phyloP scores from a whole-genome alignment of 495 filamentous ascomycete species.

The Aspergillus steynii region DNA sequence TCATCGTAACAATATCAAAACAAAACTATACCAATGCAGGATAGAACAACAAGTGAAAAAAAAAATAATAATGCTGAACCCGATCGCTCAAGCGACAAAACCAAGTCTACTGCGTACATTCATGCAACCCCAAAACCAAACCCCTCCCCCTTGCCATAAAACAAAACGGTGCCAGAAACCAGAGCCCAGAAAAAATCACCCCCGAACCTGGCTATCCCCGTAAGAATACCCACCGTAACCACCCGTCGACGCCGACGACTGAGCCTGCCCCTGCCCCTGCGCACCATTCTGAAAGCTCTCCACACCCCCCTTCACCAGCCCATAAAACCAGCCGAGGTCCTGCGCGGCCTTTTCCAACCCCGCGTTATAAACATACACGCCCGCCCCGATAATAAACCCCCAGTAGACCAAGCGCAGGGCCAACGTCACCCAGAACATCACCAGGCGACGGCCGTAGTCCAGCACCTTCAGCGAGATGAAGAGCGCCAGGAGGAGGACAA shows the following conservation, averaged over 20 bases:
- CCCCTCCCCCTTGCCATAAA: background rate
- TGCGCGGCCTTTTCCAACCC: conserved; percentile 60
- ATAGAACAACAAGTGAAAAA: background rate
- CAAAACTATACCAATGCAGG: background rate
- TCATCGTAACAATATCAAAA: conserved; percentile 1
- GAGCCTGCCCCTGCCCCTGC: conserved; percentile 14
- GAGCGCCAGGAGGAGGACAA: conserved; percentile 55
- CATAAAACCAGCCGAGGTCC: conserved; percentile 58
- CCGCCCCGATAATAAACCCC: conserved; percentile 48
- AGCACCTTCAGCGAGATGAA: conserved; percentile 66
- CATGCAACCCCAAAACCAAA: background rate
- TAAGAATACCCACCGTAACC: conserved; percentile 14
- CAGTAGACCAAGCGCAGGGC: conserved; percentile 60
- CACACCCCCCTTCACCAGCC: conserved; percentile 56
- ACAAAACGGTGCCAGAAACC: background rate
- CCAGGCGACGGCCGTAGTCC: conserved; percentile 62
- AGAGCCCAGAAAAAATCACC: background rate
- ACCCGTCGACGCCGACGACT: background rate
- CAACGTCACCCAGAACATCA: conserved; percentile 73
- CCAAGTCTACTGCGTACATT: background rate
- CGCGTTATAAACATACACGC: conserved; percentile 58
- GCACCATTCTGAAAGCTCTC: conserved; percentile 45
- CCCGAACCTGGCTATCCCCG: background rate
- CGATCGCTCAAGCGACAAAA: background rate
- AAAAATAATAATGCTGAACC: background rate